phyloP scores from a whole-genome alignment of 495 filamentous ascomycete species.

The Penicillium waksmanii region DNA sequence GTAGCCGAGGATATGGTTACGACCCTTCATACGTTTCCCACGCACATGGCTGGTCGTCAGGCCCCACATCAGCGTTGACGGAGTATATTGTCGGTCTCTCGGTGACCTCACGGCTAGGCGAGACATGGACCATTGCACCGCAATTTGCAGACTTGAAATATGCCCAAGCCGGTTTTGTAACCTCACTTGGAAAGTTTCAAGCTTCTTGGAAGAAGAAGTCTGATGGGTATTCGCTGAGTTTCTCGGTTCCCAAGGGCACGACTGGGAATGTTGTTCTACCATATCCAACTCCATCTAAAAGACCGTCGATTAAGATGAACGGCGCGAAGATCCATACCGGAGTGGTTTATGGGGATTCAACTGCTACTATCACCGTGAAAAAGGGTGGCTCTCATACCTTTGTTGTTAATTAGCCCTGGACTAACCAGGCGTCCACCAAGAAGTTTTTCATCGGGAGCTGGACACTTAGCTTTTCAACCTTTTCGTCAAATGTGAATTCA shows the following conservation, averaged over 20 bases:
- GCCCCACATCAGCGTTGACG: conserved; percentile 59
- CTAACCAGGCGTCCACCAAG: too few relatives aligned
- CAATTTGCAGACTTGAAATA: conserved; percentile 53
- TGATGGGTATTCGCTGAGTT: conserved; percentile 37
- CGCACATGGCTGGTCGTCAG: conserved; percentile 64
- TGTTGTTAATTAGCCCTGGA: not conserved
- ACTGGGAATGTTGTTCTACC: conserved; percentile 47
- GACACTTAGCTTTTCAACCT: too few relatives aligned
- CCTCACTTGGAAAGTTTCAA: conserved; percentile 54
- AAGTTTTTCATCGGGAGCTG: not conserved
- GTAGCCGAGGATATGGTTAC: conserved; percentile 42
- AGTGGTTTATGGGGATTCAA: conserved; percentile 21
- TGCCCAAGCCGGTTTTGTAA: conserved; percentile 60
- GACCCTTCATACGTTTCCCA: conserved; percentile 50
- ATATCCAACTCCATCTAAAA: conserved; percentile 25
- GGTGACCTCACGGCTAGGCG: conserved; percentile 49
- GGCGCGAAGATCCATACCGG: conserved; percentile 27
- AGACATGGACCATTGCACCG: conserved; percentile 56
- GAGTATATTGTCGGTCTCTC: conserved; percentile 58
- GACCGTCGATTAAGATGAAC: conserved; percentile 34
- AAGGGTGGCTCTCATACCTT: not conserved
- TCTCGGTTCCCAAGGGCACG: conserved; percentile 50
- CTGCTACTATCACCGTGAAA: not conserved
- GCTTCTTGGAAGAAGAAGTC: conserved; percentile 39
- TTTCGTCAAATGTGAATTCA: too few relatives aligned